Base-by-base conservation (phyloP, 2,329 filamentous ascomycete species). In the Trichophyton verrucosum region DNA sequence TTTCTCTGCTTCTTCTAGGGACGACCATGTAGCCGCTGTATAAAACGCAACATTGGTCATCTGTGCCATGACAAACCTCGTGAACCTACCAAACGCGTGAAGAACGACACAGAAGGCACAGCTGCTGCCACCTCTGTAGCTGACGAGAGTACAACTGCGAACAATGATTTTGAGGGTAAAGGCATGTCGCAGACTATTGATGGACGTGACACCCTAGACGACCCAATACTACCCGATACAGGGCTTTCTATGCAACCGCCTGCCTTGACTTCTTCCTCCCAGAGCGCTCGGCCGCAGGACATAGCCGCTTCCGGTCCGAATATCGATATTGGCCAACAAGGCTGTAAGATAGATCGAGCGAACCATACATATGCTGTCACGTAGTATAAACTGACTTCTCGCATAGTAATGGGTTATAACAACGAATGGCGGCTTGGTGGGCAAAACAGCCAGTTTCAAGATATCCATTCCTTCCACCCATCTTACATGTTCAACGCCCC, bases 1-100 rank as follows among this genome's bases (percentile, higher is more conserved):
- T 63, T 62, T 67, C 66, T 46, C 33, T 60, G 56, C 57, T 27
- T 27, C 36, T 44, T 38, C 33, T 49, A 95, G 90, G 90, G 95
- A 79, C 87, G 94, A 73, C 94, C 94, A 70, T 99, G 94, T 82
- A 92, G 90, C 70, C 85, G 94, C 77, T 99, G 94, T 80, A 89
- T 97, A 77, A 99, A 97, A 78, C 87, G 94, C 71, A 96, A 96
- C 77, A 99, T 99, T 74, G 94, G 92, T 69, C 94, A 99, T 76
- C 82, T 99, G 66, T 99, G 94, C 76, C 94, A 96, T 78, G 94
- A 99, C 76, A 94, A 97, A 76, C 92, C 91, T 67, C 86, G 92
- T 74, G 92, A 99, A 71, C 80, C 85, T 67, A 83, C 86, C 63
- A 95, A 94, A 76, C 92, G 91, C 76, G 77, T 82, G 68, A 96